Evolutionary conservation across 257 asterid genomes (phyloP).

Genomic region (Solanum medicagineum): DNA sequence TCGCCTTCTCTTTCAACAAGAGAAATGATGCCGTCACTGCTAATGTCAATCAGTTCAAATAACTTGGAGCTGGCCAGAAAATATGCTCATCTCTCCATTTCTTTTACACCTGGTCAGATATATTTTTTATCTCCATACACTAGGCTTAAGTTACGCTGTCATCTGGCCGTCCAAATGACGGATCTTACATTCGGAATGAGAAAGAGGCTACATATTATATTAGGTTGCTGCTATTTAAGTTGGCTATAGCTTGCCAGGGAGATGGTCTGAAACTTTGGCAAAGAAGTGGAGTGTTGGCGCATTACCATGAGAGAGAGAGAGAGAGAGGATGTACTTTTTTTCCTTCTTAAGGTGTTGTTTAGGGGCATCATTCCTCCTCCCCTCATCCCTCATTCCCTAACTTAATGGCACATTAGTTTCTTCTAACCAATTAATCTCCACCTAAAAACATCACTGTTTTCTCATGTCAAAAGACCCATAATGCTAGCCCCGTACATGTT

Average conservation of each 20-base stretch:
- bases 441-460: neutral
- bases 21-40: neutral
- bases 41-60: neutral
- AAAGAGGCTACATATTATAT: neutral
- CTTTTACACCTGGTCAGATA: neutral
- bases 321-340: neutral
- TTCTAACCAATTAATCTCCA: neutral
- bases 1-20: too few species aligned
- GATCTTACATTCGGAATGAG: neutral
- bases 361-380: neutral
- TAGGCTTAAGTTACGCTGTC: neutral
- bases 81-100: neutral
- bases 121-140: neutral
- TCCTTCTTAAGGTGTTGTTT: neutral
- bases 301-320: neutral
- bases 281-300: neutral
- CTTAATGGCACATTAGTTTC: neutral
- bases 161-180: neutral
- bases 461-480: neutral
- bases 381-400: neutral
- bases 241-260: neutral
- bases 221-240: neutral
- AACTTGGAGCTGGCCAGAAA: neutral
- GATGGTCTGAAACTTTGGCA: neutral
- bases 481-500: neutral